A percentile compares a stretch with the other conserved stretches of the same genome.
Evolutionary conservation across 164 flowering plant genomes (phyloP).

Genomic region (Aristolochia californica): DNA sequence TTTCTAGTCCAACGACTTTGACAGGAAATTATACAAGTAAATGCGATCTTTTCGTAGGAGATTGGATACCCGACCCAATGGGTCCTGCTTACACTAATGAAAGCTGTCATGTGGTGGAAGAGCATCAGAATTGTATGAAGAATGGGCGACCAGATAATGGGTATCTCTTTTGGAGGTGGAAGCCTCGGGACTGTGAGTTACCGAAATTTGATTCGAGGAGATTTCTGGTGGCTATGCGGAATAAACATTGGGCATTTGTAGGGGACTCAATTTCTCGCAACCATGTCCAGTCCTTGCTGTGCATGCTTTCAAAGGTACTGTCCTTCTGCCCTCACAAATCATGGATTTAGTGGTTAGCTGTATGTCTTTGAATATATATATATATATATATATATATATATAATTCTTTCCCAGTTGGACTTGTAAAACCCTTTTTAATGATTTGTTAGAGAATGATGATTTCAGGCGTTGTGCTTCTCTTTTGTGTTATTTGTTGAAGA

Average conservation of each 20-base stretch:
- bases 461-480: no score
- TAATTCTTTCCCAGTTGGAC: no score
- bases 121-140: conserved; percentile 84
- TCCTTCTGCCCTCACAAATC: neutral
- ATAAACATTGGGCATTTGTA: conserved; percentile 67
- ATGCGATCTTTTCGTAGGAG: conserved; percentile 69
- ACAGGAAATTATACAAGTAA: conserved; percentile 25
- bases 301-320: conserved; percentile 77
- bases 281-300: conserved; percentile 85
- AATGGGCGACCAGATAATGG: conserved; percentile 86
- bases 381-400: no score
- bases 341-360: no score
- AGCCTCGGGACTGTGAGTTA: conserved; percentile 54
- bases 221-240: conserved; percentile 71
- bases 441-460: no score
- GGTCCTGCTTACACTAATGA: conserved; percentile 74
- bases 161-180: conserved; percentile 90
- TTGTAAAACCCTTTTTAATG: no score
- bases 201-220: conserved; percentile 46
- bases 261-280: conserved; percentile 94
- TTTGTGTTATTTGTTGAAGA: no score
- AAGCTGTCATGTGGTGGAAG: conserved; percentile 55
- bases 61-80: conserved; percentile 62
- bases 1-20: neutral
- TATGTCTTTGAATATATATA: no score